These are phyloP conservation scores for Acanthamoeba sp. DNA, from an alignment of 208 protist genomes.

Conservation along the genomic window DNA sequence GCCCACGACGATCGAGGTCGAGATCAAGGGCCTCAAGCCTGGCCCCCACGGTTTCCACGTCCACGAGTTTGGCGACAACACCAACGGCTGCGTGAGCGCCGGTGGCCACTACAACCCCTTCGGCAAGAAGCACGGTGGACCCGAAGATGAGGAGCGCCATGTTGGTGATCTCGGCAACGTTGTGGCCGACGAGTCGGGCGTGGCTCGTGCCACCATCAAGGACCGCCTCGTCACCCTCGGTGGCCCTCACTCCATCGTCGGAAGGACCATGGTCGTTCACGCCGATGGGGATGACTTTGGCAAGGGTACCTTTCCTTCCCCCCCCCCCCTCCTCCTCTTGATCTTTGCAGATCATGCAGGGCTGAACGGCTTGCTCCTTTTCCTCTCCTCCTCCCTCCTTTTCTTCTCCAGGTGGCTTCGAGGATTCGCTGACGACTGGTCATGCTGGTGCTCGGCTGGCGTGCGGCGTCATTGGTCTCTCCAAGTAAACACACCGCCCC, in stretches of 20 bases:
- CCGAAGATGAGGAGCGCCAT: conserved; percentile 26
- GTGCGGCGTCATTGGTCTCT: too few relatives aligned
- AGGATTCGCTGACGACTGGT: too few relatives aligned
- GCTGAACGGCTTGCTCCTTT: too few relatives aligned
- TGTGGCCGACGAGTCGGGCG: not conserved
- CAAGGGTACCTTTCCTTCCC: not conserved
- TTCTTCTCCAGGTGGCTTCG: too few relatives aligned
- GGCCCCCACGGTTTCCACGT: conserved; percentile 47
- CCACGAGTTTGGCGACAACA: conserved; percentile 58
- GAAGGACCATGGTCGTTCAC: conserved; percentile 39
- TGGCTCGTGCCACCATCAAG: not conserved
- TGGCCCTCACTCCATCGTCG: not conserved
- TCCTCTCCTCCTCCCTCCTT: not conserved
- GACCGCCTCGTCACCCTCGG: not conserved
- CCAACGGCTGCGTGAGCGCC: conserved; percentile 45
- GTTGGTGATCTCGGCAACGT: conserved; percentile 54
- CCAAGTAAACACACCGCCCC: too few relatives aligned
- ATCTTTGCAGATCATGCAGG: too few relatives aligned
- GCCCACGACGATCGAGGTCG: conserved; percentile 16
- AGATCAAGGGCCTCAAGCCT: conserved; percentile 17
- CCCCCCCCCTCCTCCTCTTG: not conserved
- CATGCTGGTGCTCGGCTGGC: too few relatives aligned
- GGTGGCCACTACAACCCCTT: conserved; percentile 45
- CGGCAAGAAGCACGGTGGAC: conserved; percentile 14
- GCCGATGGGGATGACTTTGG: not conserved